phyloP scores from a whole-genome alignment of 306 rosid species.

The Arachis hypogaea region DNA sequence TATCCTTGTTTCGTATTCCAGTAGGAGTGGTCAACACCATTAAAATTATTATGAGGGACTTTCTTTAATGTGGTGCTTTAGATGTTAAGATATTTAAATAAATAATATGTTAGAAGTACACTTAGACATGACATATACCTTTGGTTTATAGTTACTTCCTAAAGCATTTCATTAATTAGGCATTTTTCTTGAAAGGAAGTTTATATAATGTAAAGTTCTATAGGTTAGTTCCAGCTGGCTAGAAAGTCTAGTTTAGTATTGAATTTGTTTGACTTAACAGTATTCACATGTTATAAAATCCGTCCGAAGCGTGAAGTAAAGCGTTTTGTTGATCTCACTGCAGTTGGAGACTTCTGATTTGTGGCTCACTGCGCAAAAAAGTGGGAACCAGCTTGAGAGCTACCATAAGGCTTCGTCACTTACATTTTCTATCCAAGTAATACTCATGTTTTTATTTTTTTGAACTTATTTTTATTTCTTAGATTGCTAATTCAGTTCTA shows the following conservation, averaged over 20 bases:
- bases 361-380: slow-evolving; percentile 87
- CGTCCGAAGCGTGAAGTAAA: slow-evolving; percentile 95
- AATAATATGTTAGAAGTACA: not conserved
- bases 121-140: not conserved
- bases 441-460: not conserved
- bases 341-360: slow-evolving; percentile 80
- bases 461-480: slow-evolving; percentile 3
- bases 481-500: slow-evolving; percentile 19
- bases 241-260: slow-evolving; percentile 3
- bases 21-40: too few species aligned
- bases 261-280: slow-evolving; percentile 60
- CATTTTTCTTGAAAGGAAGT: not conserved
- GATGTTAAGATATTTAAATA: too few species aligned
- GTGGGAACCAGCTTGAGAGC: slow-evolving; percentile 74
- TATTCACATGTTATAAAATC: slow-evolving; percentile 75
- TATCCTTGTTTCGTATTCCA: too few species aligned
- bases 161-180: not conserved
- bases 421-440: slow-evolving; percentile 80
- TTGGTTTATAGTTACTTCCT: slow-evolving; percentile 1
- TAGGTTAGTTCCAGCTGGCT: slow-evolving; percentile 1
- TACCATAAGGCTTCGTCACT: slow-evolving; percentile 86
- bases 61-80: too few species aligned
- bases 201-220: not conserved
- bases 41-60: too few species aligned
- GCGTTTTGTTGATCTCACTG: slow-evolving; percentile 81